Evolutionary conservation across 106 monocot genomes (phyloP), one percentile per base, ranked within the genome.

Genomic region (Allium cepa): DNA sequence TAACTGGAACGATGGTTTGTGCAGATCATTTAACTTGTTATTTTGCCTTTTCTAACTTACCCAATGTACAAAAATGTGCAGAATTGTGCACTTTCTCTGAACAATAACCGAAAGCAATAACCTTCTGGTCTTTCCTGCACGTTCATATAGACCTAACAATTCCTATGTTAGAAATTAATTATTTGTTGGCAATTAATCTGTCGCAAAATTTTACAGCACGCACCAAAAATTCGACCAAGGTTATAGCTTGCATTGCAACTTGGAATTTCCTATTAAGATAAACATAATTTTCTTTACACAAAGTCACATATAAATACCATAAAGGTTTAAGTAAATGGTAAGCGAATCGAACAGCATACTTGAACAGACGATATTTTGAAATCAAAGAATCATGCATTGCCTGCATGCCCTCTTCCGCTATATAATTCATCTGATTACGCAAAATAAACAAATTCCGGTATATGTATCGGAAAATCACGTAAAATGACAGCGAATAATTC

Each of bases 21-120:
- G 52, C 52, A 8, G 52, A 8, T 52, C 8, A 52, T 11, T 8
- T 8, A 11, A 52, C 52, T 52, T 52, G 11, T 8, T 8, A 52
- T 11, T 52, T 52, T 52, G 52, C 11, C 11, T 26, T 52, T 52
- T 58, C 17, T 16, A 16, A 58, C 79, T 46, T 91, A 94, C 94
- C 94, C 87, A 60, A 94, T 88, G 73, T 91, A 91, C 46, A 94
- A 47, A 64, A 85, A 94, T 67, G 88, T 91, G 84, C 87, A 91
- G 70, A 90, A n/a, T n/a, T n/a, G n/a, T n/a, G n/a, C n/a, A n/a
- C n/a, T n/a, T n/a, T n/a, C n/a, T n/a, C n/a, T n/a, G n/a, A n/a
- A n/a, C n/a, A n/a, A n/a, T n/a, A n/a, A n/a, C n/a, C n/a, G n/a
- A n/a, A n/a, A n/a, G n/a, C n/a, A n/a, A n/a, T n/a, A n/a, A 73